Conservation (phyloP, 495 filamentous ascomycete species). For the Astrothelium macrocarpum region DNA sequence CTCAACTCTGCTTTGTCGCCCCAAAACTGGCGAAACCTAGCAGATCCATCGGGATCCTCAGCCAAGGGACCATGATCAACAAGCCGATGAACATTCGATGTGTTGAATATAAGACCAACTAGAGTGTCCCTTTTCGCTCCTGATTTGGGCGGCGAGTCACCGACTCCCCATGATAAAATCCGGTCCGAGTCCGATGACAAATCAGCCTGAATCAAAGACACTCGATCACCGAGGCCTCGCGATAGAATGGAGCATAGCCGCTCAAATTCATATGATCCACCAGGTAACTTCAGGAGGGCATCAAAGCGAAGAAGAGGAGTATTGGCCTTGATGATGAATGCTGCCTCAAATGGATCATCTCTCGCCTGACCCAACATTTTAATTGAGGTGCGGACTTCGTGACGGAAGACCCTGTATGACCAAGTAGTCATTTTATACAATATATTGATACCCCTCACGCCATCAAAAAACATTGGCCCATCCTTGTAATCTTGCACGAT, state of each 20-base stretch:
- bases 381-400: conserved; percentile 62
- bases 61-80: conserved; percentile 82
- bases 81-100: conserved; percentile 55
- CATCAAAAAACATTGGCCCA: conserved; percentile 55
- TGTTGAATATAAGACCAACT: conserved; percentile 62
- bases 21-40: conserved; percentile 64
- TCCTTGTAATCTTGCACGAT: conserved; percentile 24
- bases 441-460: conserved; percentile 62
- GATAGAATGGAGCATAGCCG: conserved; percentile 48
- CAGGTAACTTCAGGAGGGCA: conserved; percentile 35
- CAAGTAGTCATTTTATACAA: conserved; percentile 85
- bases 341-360: conserved; percentile 69
- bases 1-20: conserved; percentile 63
- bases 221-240: conserved; percentile 65
- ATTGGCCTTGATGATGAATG: conserved; percentile 68
- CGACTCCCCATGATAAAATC: not conserved
- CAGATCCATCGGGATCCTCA: conserved; percentile 62
- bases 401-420: conserved; percentile 62
- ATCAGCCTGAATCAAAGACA: conserved; percentile 45
- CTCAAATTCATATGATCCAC: not conserved
- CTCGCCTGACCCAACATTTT: conserved; percentile 62
- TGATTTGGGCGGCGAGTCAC: conserved; percentile 12
- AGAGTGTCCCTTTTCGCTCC: conserved; percentile 33
- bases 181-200: not conserved
- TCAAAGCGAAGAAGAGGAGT: conserved; percentile 65